Percentiles rank a stretch among this genome's conserved stretches.
Evolutionary conservation across 2,329 filamentous ascomycete species (phyloP).

Genomic region (Parasarocladium wereldwijsianum): DNA sequence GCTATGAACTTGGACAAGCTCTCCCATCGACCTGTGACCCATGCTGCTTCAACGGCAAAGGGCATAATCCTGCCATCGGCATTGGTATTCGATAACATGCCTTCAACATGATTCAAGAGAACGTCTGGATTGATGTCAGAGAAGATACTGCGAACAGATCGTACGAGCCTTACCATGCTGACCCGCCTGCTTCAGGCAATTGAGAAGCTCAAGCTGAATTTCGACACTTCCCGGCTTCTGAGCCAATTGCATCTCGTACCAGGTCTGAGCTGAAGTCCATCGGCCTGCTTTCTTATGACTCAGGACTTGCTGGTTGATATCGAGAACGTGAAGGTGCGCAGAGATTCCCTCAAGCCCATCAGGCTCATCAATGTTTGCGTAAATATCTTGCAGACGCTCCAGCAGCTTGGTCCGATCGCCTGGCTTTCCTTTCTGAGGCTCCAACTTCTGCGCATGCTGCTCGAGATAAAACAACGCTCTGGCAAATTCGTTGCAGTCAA

Average conservation of each 20-base stretch:
- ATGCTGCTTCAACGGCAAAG: conserved; percentile 81
- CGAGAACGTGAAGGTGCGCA: conserved; percentile 69
- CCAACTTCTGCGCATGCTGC: conserved; percentile 55
- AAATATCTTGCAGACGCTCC: conserved; percentile 77
- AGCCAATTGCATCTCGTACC: conserved; percentile 85
- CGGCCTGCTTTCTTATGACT: conserved; percentile 85
- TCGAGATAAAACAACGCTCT: conserved; percentile 91
- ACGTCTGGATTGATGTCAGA: conserved; percentile 42
- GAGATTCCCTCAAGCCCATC: conserved; percentile 94
- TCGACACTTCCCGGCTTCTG: conserved; percentile 65
- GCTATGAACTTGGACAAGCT: conserved; percentile 54
- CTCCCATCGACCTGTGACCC: conserved; percentile 74
- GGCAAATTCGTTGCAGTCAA: conserved; percentile 89
- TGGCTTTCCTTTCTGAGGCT: conserved; percentile 27
- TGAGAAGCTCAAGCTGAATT: conserved; percentile 68
- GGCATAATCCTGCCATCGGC: conserved; percentile 54
- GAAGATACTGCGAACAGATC: background rate
- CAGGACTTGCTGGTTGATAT: conserved; percentile 83
- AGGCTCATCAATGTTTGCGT: conserved; percentile 93
- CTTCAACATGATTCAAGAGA: conserved; percentile 73
- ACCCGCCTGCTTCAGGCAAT: conserved; percentile 86
- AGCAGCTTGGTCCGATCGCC: conserved; percentile 51
- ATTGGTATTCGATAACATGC: conserved; percentile 42
- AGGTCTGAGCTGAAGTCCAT: conserved; percentile 90
- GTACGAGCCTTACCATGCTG: conserved; percentile 55